Percentiles rank a stretch among this genome's conserved stretches.
phyloP scores from a whole-genome alignment of 768 basidiomycete genomes.

The Russula sp. region DNA sequence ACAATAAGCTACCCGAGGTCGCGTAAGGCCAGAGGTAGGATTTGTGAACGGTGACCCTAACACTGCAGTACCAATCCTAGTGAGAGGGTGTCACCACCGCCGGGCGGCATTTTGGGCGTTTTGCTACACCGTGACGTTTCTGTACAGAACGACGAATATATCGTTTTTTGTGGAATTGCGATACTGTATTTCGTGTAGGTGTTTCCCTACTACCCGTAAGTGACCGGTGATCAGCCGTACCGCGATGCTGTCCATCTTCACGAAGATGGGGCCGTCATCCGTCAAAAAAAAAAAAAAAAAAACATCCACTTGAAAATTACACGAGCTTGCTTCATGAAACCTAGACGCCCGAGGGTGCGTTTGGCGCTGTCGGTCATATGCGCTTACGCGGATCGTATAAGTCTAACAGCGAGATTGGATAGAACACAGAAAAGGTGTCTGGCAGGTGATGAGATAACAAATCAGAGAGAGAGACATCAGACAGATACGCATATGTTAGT shows the following conservation, averaged over 20 bases:
- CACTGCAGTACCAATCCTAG: neutral
- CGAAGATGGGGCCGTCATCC: neutral
- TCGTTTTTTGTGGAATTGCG: neutral
- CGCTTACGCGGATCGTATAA: neutral
- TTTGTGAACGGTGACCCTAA: too few species aligned
- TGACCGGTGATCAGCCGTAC: neutral
- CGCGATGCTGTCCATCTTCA: neutral
- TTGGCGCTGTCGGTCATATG: neutral
- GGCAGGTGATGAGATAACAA: neutral
- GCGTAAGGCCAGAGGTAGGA: neutral
- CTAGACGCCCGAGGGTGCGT: neutral
- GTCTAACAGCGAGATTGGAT: neutral
- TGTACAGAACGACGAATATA: conserved; percentile 5
- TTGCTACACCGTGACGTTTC: conserved; percentile 10
- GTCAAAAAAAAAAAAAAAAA: neutral
- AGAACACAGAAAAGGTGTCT: neutral
- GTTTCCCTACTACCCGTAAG: neutral
- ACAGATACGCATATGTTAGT: neutral
- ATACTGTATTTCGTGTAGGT: too few species aligned
- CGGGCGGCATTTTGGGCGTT: neutral
- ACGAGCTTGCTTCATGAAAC: neutral
- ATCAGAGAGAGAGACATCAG: neutral
- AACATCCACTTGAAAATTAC: neutral
- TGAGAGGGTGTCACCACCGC: too few species aligned
- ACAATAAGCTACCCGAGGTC: neutral